Conservation (phyloP, 2,329 filamentous ascomycete species). For the Decorospora gaudefroyi region DNA sequence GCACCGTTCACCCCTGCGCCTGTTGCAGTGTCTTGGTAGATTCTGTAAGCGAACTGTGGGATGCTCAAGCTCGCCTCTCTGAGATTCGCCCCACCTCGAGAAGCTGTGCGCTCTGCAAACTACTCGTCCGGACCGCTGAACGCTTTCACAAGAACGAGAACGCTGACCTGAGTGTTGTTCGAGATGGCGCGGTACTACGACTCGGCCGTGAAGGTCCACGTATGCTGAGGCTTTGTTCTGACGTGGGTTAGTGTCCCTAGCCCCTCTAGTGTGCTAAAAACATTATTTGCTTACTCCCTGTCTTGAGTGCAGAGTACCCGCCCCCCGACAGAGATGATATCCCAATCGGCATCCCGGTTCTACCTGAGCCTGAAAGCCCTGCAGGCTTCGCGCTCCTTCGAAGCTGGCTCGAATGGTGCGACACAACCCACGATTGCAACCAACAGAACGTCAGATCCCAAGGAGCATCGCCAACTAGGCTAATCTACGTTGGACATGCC, state of each 20-base stretch:
- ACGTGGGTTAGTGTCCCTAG: too few relatives aligned
- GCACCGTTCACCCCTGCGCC: slow-evolving; percentile 2
- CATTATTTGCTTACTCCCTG: slow-evolving; percentile 2
- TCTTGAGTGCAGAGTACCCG: slow-evolving; percentile 8
- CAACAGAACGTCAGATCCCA: slow-evolving; percentile 2
- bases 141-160: slow-evolving; percentile 1
- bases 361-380: slow-evolving; percentile 6
- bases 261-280: slow-evolving; percentile 5
- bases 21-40: slow-evolving; percentile 7
- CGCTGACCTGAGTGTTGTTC: slow-evolving; percentile 4
- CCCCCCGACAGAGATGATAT: neutral
- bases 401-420: slow-evolving; percentile 14
- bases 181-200: slow-evolving; percentile 1
- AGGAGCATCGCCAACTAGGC: slow-evolving; percentile 11
- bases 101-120: slow-evolving; percentile 11
- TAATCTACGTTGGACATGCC: slow-evolving; percentile 14
- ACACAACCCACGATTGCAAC: slow-evolving; percentile 9
- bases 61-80: slow-evolving; percentile 3
- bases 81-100: slow-evolving; percentile 4
- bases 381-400: slow-evolving; percentile 12
- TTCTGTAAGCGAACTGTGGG: slow-evolving; percentile 2
- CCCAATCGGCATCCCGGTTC: slow-evolving; percentile 7
- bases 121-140: too few relatives aligned
- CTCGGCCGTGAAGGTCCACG: too few relatives aligned
- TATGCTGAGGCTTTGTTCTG: too few relatives aligned